Percentiles rank a stretch among this genome's conserved stretches.
phyloP scores from a whole-genome alignment of 2,329 filamentous ascomycete species.

The Diaporthe vaccinii region DNA sequence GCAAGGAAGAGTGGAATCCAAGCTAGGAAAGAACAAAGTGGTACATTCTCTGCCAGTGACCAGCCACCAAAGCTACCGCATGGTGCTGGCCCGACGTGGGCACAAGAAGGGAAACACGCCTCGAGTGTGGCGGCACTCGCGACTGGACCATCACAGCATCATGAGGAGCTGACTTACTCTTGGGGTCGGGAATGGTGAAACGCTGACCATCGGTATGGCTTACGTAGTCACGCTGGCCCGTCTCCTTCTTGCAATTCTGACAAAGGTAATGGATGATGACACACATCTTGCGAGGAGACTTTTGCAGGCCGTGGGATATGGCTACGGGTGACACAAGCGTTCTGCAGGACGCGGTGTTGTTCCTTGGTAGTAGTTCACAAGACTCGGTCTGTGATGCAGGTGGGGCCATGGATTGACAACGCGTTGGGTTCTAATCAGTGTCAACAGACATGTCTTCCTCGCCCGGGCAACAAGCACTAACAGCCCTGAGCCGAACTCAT shows the following conservation, averaged over 20 bases:
- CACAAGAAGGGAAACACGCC: background rate
- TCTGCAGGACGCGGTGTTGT: background rate
- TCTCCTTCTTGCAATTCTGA: background rate
- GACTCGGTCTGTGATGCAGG: background rate
- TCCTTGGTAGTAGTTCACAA: background rate
- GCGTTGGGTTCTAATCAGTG: background rate
- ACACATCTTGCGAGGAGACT: background rate
- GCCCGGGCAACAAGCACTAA: too few relatives aligned
- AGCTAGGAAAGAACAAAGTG: background rate
- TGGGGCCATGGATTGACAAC: background rate
- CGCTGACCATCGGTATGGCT: background rate
- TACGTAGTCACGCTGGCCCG: conserved; percentile 3
- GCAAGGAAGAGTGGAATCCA: background rate
- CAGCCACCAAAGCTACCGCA: too few relatives aligned
- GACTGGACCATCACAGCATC: rapidly evolving
- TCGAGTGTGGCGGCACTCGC: background rate
- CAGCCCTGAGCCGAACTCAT: background rate
- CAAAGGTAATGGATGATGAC: background rate
- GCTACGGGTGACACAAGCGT: too few relatives aligned
- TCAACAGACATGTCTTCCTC: background rate
- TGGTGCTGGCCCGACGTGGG: too few relatives aligned
- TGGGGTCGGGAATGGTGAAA: background rate
- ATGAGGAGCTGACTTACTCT: background rate
- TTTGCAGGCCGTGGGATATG: background rate
- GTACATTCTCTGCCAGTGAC: background rate